Percentiles rank a stretch among this genome's conserved stretches.
Evolutionary conservation across 2,329 filamentous ascomycete genomes (phyloP).

Genomic region (Cladosporium cucumerinum): DNA sequence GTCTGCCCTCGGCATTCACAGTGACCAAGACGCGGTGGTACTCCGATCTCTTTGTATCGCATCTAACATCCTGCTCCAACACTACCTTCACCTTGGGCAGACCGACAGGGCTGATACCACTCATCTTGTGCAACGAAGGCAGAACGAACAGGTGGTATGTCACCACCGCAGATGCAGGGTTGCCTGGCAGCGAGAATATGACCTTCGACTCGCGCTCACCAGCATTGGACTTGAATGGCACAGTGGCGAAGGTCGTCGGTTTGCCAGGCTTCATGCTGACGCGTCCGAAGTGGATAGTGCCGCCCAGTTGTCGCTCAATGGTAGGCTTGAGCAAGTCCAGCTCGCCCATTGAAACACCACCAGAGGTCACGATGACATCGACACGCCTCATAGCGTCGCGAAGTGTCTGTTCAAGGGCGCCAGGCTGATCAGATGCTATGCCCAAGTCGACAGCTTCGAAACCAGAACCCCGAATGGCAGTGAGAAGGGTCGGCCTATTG

Average conservation of each 20-base stretch:
- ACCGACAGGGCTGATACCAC: constrained; percentile 65
- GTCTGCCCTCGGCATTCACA: constrained; percentile 59
- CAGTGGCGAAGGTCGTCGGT: constrained; percentile 91
- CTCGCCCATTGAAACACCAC: constrained; percentile 97
- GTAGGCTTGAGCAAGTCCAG: constrained; percentile 95
- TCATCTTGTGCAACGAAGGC: constrained; percentile 74
- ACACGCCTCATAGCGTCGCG: constrained; percentile 69
- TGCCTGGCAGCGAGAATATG: constrained; percentile 89
- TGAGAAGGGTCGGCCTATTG: constrained; percentile 83
- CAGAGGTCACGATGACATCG: constrained; percentile 85
- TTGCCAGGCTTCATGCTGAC: constrained; percentile 98
- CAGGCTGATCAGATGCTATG: constrained; percentile 72
- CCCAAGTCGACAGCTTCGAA: constrained; percentile 81
- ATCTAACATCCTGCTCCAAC: constrained; percentile 67
- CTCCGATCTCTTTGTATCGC: constrained; percentile 75
- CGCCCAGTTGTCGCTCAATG: constrained; percentile 82
- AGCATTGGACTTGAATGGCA: constrained; percentile 57
- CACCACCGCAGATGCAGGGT: constrained; percentile 88
- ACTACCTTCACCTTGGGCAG: constrained; percentile 69
- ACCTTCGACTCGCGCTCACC: constrained; percentile 62
- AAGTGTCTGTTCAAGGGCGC: constrained; percentile 71
- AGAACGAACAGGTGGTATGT: constrained; percentile 93
- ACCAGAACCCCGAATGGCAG: constrained; percentile 69
- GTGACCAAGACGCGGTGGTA: constrained; percentile 83
- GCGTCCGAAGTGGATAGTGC: constrained; percentile 92